phyloP scores from a whole-genome alignment of 208 protist genomes.

The Acanthamoeba castellanii region DNA sequence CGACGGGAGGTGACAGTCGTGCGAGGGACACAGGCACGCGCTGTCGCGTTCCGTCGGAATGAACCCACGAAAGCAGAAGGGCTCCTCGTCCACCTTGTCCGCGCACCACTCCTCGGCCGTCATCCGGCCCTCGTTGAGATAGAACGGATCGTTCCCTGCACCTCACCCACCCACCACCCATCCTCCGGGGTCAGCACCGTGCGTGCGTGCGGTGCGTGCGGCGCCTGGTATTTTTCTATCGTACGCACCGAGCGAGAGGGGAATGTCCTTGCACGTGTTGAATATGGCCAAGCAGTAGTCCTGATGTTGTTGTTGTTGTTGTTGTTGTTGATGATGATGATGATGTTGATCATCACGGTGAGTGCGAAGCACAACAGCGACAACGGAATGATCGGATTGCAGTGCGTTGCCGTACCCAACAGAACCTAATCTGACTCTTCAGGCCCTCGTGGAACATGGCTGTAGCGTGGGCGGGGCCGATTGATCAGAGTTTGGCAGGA shows the following conservation, averaged over 20 bases:
- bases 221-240: too few species aligned
- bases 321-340: too few species aligned
- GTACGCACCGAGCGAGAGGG: neutral
- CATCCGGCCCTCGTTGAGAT: neutral
- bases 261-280: neutral
- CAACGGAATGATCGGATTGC: too few species aligned
- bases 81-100: constrained; percentile 10
- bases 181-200: too few species aligned
- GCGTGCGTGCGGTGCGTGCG: too few species aligned
- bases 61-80: constrained; percentile 28
- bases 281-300: constrained; percentile 3
- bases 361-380: too few species aligned
- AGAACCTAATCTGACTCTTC: constrained; percentile 8
- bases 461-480: neutral
- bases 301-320: neutral
- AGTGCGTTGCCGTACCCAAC: neutral
- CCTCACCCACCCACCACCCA: too few species aligned
- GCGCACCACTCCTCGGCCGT: constrained; percentile 13
- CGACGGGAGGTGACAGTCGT: neutral
- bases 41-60: neutral
- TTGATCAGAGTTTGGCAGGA: neutral
- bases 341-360: too few species aligned
- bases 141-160: neutral
- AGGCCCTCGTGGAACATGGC: constrained; percentile 9
- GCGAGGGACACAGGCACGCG: neutral